Percentiles rank a stretch among this genome's conserved stretches.
These are phyloP conservation scores for Withania somnifera DNA, from an alignment of 305 asterid genomes.

Conservation along the genomic window DNA sequence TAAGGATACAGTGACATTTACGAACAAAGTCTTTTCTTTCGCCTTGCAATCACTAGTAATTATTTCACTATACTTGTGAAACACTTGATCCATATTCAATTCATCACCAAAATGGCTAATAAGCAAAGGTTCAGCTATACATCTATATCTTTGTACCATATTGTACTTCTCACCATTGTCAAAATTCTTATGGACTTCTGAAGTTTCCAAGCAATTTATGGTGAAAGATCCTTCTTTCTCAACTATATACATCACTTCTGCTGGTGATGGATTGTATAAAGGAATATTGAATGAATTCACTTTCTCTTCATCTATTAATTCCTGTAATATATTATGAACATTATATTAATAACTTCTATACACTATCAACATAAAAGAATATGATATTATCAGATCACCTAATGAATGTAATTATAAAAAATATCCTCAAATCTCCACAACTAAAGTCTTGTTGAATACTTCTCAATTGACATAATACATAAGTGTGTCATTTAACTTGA, in stretches of 20 bases:
- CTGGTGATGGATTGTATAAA: conserved; percentile 26
- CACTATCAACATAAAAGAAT: no score
- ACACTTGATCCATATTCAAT: conserved; percentile 19
- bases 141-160: conserved; percentile 29
- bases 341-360: no score
- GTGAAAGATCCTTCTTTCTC: conserved; percentile 33
- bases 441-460: no score
- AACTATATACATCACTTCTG: conserved; percentile 20
- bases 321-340: no score
- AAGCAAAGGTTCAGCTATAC: conserved; percentile 35
- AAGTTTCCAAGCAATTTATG: conserved; percentile 18
- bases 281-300: conserved; percentile 33
- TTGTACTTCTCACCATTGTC: not conserved
- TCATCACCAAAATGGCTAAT: conserved; percentile 31
- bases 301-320: conserved; percentile 22
- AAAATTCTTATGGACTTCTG: not conserved
- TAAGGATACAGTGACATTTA: conserved; percentile 36
- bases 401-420: no score
- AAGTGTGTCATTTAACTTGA: no score
- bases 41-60: conserved; percentile 22
- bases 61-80: conserved; percentile 13
- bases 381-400: no score
- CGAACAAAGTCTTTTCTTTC: conserved; percentile 24
- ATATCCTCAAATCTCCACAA: no score
- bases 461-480: no score